Evolutionary conservation across 225 moss, liverwort and hornwort species (phyloP).

Genomic region (Lunularia cruciata): DNA sequence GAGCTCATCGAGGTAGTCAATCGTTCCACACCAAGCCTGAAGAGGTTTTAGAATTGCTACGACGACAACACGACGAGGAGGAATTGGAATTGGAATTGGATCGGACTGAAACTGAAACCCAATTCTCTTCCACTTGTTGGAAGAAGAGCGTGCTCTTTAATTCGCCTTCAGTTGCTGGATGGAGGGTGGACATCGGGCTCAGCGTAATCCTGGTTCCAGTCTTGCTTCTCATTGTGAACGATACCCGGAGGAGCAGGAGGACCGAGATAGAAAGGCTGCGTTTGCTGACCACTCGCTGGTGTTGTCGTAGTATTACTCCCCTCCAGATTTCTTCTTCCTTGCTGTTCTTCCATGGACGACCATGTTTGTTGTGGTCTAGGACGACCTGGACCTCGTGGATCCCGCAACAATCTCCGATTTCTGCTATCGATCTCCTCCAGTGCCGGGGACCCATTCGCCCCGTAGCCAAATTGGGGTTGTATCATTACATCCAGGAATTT

Average conservation of each 20-base stretch:
- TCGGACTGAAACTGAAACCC: too few relatives aligned
- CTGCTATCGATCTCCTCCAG: neutral
- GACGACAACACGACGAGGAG: neutral
- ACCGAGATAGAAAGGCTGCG: slow-evolving; percentile 32
- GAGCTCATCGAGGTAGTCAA: slow-evolving; percentile 7
- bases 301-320: slow-evolving; percentile 12
- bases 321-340: slow-evolving; percentile 26
- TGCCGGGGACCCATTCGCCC: neutral
- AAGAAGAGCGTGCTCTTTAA: slow-evolving; percentile 5
- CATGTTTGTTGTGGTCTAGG: neutral
- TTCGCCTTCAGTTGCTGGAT: slow-evolving; percentile 41
- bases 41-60: neutral
- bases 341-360: slow-evolving; percentile 17
- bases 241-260: slow-evolving; percentile 43
- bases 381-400: slow-evolving; percentile 12
- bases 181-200: slow-evolving; percentile 54
- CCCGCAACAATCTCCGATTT: slow-evolving; percentile 32
- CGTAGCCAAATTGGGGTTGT: slow-evolving; percentile 3
- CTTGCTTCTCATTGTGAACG: slow-evolving; percentile 48
- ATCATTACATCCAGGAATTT: slow-evolving; percentile 1
- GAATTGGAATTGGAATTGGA: slow-evolving; percentile 14
- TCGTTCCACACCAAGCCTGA: neutral
- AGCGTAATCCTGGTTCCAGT: slow-evolving; percentile 53
- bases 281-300: slow-evolving; percentile 11
- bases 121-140: neutral